Percentiles rank a stretch among this genome's conserved stretches.
phyloP scores from a whole-genome alignment of 129 eudicot species.

The Ambrosia trifida region DNA sequence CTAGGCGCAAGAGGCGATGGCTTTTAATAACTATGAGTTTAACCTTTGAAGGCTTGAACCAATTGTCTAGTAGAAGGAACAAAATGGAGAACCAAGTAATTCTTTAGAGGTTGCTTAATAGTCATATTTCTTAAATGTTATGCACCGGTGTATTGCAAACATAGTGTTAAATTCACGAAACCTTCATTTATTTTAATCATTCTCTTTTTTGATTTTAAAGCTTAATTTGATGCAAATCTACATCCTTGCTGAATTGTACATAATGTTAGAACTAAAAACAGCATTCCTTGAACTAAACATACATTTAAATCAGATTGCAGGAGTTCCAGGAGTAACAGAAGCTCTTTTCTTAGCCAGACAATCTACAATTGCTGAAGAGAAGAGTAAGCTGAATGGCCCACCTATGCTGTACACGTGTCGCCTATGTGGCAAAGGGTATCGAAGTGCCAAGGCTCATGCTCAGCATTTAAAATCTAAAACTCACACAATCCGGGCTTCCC shows the following conservation, averaged over 20 bases:
- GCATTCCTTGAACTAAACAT: neutral
- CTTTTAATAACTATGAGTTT: too few species aligned
- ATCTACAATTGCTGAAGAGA: slow-evolving; percentile 80
- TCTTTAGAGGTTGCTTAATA: neutral
- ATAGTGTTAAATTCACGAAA: neutral
- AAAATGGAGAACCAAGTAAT: neutral
- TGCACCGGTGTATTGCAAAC: neutral
- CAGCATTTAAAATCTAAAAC: slow-evolving; percentile 80
- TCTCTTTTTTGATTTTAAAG: neutral
- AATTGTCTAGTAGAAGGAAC: neutral
- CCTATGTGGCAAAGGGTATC: slow-evolving; percentile 86
- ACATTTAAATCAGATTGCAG: slow-evolving; percentile 65
- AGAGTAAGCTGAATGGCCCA: slow-evolving; percentile 56
- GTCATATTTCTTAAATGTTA: neutral
- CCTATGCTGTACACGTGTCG: slow-evolving; percentile 89
- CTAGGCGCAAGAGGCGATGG: too few species aligned
- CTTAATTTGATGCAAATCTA: neutral
- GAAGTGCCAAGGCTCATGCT: slow-evolving; percentile 91
- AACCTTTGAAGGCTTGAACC: neutral
- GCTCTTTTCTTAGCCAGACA: slow-evolving; percentile 85
- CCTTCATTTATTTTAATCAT: neutral
- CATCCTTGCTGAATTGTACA: neutral
- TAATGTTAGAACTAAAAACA: neutral
- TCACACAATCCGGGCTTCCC: slow-evolving; percentile 75
- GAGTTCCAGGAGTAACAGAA: slow-evolving; percentile 99